Evolutionary conservation across 164 flowering plant species (phyloP), one percentile per base, ranked within the genome.

Genomic region (Nymphaea thermarum): DNA sequence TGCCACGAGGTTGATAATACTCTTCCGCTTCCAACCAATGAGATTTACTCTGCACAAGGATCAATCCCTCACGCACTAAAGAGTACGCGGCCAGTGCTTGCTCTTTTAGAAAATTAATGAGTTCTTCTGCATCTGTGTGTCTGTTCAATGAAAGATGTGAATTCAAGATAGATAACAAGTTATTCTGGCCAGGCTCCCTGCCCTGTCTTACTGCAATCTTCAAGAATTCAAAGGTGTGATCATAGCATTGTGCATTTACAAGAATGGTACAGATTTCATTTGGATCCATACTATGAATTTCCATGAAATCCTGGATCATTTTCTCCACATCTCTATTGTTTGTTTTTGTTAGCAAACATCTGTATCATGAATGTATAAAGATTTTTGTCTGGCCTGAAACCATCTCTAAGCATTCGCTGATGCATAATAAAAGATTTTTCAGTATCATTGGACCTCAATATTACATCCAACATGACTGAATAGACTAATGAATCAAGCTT

Each of bases 401-500:
- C 88, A 76, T 82, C 79, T 73, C 68, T 67, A 71, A 87, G 64
- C 99, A 94, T 94, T 64, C 84, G 79, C 47, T 57, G 69, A 71
- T 90, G 91, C 77, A 90, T 70, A 11, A 17, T 5, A 78, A 86
- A 76, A 14, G 85, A 87, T 68, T 83, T 88, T 62, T 75, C 80
- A 17, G 77, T 74, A 68, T 89, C 86, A 71, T 77, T 82, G 62
- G 67, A 84, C 74, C 96, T 87, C 67, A 87, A 67, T 65, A 82
- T 68, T 43, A 87, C 75, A 80, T 90, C 95, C 79, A 94, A 67
- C 99, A 94, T 88, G 66, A 94, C 87, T 17, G 91, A 86, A 69
- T 94, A 91, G 42, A 95, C 97, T 59, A 89, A 73, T 66, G 70
- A 78, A 77, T 94, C 99, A 43, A 96, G 97, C 72, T 78, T 83